These are phyloP conservation scores for Podospora appendiculata DNA, from an alignment of 495 filamentous ascomycete genomes.

Conservation along the genomic window DNA sequence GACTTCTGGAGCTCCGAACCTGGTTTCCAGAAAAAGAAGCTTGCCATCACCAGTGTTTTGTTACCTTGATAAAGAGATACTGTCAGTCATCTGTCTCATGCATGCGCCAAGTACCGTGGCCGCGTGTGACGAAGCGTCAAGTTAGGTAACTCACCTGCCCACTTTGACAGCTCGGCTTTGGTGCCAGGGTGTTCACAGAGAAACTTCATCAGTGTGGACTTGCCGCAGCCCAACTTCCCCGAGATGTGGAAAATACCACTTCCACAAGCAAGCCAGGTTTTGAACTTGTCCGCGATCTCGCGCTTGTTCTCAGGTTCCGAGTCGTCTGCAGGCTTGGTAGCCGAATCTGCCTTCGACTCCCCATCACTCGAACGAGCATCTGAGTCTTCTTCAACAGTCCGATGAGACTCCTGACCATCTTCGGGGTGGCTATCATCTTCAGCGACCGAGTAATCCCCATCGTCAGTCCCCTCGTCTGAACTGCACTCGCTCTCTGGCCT, in stretches of 20 bases:
- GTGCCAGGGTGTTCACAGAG: conserved; percentile 1
- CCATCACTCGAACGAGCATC: too few species aligned
- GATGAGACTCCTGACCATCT: too few species aligned
- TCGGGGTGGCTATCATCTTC: too few species aligned
- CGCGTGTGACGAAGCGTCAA: background rate
- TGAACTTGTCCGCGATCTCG: background rate
- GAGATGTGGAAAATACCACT: conserved; percentile 21
- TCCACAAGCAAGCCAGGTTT: conserved; percentile 3
- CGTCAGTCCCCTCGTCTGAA: background rate
- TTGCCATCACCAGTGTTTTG: conserved; percentile 20
- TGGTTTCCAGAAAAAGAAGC: conserved; percentile 42
- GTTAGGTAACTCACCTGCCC: conserved; percentile 10
- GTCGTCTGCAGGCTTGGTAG: too few species aligned
- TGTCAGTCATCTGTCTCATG: background rate
- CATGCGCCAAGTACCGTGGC: background rate
- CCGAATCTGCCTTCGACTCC: too few species aligned
- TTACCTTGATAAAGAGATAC: background rate
- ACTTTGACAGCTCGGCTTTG: conserved; percentile 3
- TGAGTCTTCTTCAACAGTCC: too few species aligned
- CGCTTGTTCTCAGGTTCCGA: background rate
- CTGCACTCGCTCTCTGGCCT: too few species aligned
- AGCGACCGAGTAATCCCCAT: background rate
- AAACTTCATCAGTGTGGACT: conserved; percentile 25
- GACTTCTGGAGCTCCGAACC: conserved; percentile 32
- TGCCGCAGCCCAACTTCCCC: conserved; percentile 32